phyloP scores from a whole-genome alignment of 345 rosid genomes.

The Durio zibethinus region DNA sequence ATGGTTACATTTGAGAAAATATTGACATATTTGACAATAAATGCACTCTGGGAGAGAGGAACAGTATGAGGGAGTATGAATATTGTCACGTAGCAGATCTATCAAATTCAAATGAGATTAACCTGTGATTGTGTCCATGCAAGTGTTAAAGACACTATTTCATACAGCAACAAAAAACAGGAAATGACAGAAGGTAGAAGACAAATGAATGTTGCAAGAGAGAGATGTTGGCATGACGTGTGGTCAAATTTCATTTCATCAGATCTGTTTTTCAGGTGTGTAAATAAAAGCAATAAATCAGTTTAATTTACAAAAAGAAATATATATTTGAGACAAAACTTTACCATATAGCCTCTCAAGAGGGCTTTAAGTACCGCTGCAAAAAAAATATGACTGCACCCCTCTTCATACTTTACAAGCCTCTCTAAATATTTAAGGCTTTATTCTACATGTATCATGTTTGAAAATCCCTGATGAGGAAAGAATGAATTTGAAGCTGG shows the following conservation, averaged over 20 bases:
- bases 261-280: background rate
- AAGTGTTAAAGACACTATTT: background rate
- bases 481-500: slow-evolving; percentile 4
- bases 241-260: background rate
- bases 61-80: background rate
- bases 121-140: background rate
- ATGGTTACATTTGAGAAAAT: background rate
- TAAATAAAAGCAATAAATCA: background rate
- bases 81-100: background rate
- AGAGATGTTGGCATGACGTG: background rate
- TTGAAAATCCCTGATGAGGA: slow-evolving; percentile 3
- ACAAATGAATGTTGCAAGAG: no score
- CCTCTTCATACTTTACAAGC: slow-evolving; percentile 38
- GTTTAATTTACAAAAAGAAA: slow-evolving; percentile 10
- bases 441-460: slow-evolving; percentile 26
- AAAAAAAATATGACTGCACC: slow-evolving; percentile 17
- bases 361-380: background rate
- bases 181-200: background rate
- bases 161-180: background rate
- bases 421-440: slow-evolving; percentile 17
- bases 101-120: background rate
- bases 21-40: background rate
- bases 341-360: background rate
- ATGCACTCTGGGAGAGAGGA: background rate
- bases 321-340: background rate